Conservation (phyloP, 1,139 yeast genomes). For the Geotrichum cucujoidarum region DNA sequence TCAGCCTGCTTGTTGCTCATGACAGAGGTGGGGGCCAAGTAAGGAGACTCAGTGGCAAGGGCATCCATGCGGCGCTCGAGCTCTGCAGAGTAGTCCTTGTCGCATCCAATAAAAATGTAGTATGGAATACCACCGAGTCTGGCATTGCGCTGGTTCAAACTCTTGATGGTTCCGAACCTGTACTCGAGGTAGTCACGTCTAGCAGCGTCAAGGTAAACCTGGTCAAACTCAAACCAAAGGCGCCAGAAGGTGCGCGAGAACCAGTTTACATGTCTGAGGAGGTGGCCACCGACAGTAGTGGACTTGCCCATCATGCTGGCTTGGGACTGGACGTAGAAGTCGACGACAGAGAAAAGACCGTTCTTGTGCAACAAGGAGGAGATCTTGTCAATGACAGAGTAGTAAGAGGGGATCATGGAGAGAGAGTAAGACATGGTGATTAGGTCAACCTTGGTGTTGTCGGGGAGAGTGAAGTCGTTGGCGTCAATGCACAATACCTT, state of each 20-base stretch:
- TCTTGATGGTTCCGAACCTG: constrained; percentile 72
- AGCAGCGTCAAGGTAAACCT: constrained; percentile 71
- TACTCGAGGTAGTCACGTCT: constrained; percentile 81
- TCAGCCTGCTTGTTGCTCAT: constrained; percentile 9
- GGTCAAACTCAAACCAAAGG: constrained; percentile 81
- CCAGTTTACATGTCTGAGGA: constrained; percentile 72
- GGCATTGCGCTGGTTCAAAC: constrained; percentile 60
- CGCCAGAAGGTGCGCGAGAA: constrained; percentile 75
- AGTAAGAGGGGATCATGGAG: constrained; percentile 80
- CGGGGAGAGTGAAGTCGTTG: constrained; percentile 52
- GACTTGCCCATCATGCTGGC: constrained; percentile 65
- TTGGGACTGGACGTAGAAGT: constrained; percentile 69
- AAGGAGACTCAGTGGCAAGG: constrained; percentile 75
- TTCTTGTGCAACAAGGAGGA: constrained; percentile 48
- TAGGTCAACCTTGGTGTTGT: constrained; percentile 49
- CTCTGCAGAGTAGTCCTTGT: constrained; percentile 57
- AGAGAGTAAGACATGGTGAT: constrained; percentile 74
- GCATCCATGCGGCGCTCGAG: constrained; percentile 62
- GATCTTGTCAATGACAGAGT: constrained; percentile 72
- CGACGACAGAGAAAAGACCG: constrained; percentile 66
- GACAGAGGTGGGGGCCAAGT: constrained; percentile 53
- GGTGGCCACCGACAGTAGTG: constrained; percentile 69
- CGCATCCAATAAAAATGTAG: constrained; percentile 79
- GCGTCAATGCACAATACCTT: constrained; percentile 72
- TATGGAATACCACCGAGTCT: constrained; percentile 70